Conservation (phyloP, 192 early-diverging fungal genomes). For the Coemansia aciculifera region DNA sequence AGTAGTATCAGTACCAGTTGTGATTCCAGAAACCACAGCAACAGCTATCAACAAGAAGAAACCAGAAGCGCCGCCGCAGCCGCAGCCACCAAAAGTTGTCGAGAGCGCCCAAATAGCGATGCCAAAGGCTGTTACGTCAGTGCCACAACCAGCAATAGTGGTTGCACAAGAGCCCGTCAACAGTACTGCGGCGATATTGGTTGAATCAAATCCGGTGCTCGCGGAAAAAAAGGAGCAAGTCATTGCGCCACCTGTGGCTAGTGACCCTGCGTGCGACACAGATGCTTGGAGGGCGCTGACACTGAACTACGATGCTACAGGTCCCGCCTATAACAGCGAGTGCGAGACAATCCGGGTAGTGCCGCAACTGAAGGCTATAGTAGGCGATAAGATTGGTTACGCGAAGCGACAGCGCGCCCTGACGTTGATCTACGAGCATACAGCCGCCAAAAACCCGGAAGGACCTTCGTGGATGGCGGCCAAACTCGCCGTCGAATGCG, state of each 20-base stretch:
- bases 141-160: neutral
- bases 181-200: neutral
- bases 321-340: constrained; percentile 25
- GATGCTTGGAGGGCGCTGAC: constrained; percentile 34
- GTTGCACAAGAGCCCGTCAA: neutral
- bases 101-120: neutral
- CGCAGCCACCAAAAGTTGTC: neutral
- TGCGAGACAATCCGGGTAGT: constrained; percentile 14
- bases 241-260: neutral
- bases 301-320: constrained; percentile 29
- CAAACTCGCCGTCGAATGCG: constrained; percentile 23
- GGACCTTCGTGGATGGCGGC: constrained; percentile 21
- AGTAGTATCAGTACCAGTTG: neutral
- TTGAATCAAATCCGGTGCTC: neutral
- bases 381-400: constrained; percentile 36
- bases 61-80: neutral
- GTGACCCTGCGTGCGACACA: neutral
- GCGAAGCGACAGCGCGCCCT: constrained; percentile 29
- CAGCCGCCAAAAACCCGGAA: neutral
- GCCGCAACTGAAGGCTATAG: constrained; percentile 34
- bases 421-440: constrained; percentile 18
- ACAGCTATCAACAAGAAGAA: neutral
- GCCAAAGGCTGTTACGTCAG: neutral
- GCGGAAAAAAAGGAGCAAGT: neutral
- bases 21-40: neutral